Percentiles rank a stretch among this genome's conserved stretches.
Conservation (phyloP, 176 grass and related monocot genomes). For the Juncus effusus region DNA sequence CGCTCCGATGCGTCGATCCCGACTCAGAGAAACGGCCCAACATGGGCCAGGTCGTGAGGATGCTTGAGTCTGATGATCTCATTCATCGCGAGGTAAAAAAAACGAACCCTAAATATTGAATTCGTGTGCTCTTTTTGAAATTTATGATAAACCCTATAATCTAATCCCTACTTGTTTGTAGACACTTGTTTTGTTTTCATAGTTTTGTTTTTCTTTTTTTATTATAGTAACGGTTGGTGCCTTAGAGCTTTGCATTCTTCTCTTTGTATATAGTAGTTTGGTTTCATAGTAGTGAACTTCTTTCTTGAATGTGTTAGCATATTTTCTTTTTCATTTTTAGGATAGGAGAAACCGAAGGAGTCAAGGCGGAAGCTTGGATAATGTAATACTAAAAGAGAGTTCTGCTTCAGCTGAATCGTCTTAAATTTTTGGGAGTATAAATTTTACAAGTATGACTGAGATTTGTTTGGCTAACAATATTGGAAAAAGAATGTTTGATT, state of each 20-base stretch:
- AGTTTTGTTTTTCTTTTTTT: too few species aligned
- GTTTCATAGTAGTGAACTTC: too few species aligned
- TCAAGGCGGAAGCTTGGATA: slow-evolving; percentile 34
- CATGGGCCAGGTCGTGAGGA: slow-evolving; percentile 94
- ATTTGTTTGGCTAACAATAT: slow-evolving; percentile 13
- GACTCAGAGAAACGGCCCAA: slow-evolving; percentile 96
- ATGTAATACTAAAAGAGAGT: slow-evolving; percentile 31
- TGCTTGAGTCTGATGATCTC: slow-evolving; percentile 90
- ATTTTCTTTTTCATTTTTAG: slow-evolving; percentile 19
- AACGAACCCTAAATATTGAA: neutral
- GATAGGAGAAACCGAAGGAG: slow-evolving; percentile 37
- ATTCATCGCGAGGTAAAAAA: slow-evolving; percentile 68
- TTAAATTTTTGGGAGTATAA: neutral
- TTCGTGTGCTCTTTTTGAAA: slow-evolving; percentile 9
- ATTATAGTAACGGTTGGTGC: too few species aligned
- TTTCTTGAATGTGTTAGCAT: too few species aligned
- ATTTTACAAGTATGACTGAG: neutral
- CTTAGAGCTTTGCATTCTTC: too few species aligned
- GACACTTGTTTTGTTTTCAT: too few species aligned
- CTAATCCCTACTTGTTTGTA: too few species aligned
- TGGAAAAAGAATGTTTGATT: neutral
- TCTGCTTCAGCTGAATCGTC: slow-evolving; percentile 26
- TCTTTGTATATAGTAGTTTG: too few species aligned
- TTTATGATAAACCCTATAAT: too few species aligned
- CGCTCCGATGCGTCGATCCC: slow-evolving; percentile 91